Conservation (phyloP, 1,284 basidiomycete species). For the Phylloboletellus chloephorus region DNA sequence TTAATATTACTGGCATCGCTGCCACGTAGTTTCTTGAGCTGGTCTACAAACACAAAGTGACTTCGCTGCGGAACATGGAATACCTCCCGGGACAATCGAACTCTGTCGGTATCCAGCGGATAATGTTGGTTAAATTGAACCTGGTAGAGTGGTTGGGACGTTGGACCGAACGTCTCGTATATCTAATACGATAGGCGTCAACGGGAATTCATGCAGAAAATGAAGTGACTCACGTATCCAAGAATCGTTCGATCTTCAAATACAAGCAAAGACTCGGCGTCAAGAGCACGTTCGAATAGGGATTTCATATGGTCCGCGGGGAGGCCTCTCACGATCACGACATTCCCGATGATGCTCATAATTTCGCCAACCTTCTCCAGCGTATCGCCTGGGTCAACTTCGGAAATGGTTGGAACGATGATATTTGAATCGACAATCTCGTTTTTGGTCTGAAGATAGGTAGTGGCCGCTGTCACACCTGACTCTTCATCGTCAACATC, state of each 20-base stretch:
- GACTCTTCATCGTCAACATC: conserved; percentile 47
- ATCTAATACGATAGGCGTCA: conserved; percentile 43
- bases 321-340: conserved; percentile 65
- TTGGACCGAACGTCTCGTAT: conserved; percentile 88
- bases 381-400: conserved; percentile 51
- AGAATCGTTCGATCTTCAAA: conserved; percentile 80
- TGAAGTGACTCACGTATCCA: conserved; percentile 60
- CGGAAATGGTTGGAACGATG: conserved; percentile 49
- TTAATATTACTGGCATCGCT: conserved; percentile 91
- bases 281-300: conserved; percentile 58
- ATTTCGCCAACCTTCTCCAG: conserved; percentile 73
- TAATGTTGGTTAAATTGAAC: conserved; percentile 60
- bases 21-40: conserved; percentile 64
- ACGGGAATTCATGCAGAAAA: conserved; percentile 1
- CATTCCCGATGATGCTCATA: conserved; percentile 62
- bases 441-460: conserved; percentile 58
- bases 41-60: conserved; percentile 70
- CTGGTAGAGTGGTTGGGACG: conserved; percentile 79
- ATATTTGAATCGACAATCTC: conserved; percentile 51
- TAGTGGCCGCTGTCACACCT: conserved; percentile 35
- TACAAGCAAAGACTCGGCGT: conserved; percentile 81
- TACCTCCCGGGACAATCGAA: conserved; percentile 53
- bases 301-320: conserved; percentile 39
- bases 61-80: conserved; percentile 76
- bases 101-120: conserved; percentile 51